A percentile compares a stretch with the other conserved stretches of the same genome.
Evolutionary conservation across 169 alveolate species (phyloP).

Genomic region (Neospora caninum): DNA sequence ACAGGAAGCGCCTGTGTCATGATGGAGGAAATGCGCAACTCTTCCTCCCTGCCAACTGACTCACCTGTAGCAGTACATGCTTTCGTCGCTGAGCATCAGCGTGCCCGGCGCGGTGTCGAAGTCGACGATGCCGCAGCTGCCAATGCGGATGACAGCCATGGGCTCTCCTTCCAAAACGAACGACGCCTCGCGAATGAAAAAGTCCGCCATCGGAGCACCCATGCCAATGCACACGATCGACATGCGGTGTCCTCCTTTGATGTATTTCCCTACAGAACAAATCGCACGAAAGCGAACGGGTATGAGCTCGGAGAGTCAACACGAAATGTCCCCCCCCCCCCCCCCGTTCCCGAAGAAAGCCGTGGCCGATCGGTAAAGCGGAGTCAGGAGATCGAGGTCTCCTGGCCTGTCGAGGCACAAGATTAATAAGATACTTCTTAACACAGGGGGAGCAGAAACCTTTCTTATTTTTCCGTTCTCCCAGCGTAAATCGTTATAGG

Average conservation of each 20-base stretch:
- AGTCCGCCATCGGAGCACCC: conserved; percentile 77
- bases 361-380: background rate
- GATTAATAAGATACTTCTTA: too few species aligned
- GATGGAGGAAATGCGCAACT: background rate
- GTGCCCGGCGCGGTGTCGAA: background rate
- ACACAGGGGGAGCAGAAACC: too few species aligned
- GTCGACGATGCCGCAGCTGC: conserved; percentile 46
- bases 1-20: too few species aligned
- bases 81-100: conserved; percentile 4
- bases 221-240: conserved; percentile 72
- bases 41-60: background rate
- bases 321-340: background rate
- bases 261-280: conserved; percentile 45
- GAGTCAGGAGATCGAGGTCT: too few species aligned
- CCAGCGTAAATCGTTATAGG: too few species aligned
- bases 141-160: conserved; percentile 72
- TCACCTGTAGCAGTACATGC: conserved; percentile 29
- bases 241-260: conserved; percentile 33
- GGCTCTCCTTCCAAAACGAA: conserved; percentile 63
- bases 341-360: background rate
- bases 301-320: background rate
- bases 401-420: too few species aligned
- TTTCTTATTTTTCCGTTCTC: too few species aligned
- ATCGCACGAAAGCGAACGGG: background rate
- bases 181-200: conserved; percentile 71